Base-by-base conservation (phyloP, 2,329 filamentous ascomycete genomes). In the Epichloe scottii region DNA sequence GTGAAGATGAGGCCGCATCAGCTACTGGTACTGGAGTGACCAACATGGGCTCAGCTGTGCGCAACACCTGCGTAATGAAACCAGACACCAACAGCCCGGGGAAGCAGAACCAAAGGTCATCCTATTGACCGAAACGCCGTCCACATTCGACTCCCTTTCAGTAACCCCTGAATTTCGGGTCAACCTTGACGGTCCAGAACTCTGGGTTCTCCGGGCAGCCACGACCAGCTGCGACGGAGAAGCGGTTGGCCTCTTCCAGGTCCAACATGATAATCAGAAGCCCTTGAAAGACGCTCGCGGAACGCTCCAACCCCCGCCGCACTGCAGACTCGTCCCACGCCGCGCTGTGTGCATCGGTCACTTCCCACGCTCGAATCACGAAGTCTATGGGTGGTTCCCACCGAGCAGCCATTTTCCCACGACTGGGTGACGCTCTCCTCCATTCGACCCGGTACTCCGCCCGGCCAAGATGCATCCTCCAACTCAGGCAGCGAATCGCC, bases 401-500 rank as follows among this genome's bases (percentile, higher is more conserved):
- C 37, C 7, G 30, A 34, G 21, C 44, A 48, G 30, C n/a, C 49
- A 3, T 49, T 26, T 19, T 12, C 51, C 5, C 49, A 52, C 17
- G 53, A 54, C 30, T 56, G 54, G 52, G 15, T 53, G 14, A 51
- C 51, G 26, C 42, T 53, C n/a, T 53, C 52, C 17, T 51, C 53
- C 33, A 35, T 53, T 12, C 42, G 53, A 7, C 53, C 53, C 17
- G 48, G 43, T 30, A 53, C 51, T 3, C 49, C 53, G 5, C 49
- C 42, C 10, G 35, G 8, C 21, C 48, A 30, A 14, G 48, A 26
- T 10, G 26, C 21, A n/a, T 53, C 53, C 2, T 54, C 49, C 4
- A 51, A 54, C 10, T 55, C 55, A 4, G 51, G 48, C 14, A 52
- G 54, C 41, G 52, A 51, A 37, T 54, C 58, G 5, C 45, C 52